These are phyloP conservation scores for Xylaria bambusicola DNA, from an alignment of 495 filamentous ascomycete genomes.

Conservation along the genomic window DNA sequence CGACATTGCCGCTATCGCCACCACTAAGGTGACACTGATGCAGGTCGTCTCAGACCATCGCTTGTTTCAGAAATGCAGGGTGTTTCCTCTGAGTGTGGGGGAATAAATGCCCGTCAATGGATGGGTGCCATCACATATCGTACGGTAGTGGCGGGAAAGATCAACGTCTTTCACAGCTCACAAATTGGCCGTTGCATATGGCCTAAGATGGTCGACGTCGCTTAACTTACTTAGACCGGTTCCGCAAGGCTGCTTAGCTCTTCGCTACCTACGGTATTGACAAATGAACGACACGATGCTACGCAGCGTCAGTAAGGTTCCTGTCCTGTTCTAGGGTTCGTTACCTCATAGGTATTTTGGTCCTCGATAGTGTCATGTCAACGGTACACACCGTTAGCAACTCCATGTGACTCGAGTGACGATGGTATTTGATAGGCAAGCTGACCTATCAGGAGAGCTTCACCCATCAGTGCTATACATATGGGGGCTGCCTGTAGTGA, in stretches of 20 bases:
- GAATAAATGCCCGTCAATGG: conserved; percentile 3
- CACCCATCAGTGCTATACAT: not conserved
- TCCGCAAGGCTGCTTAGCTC: not conserved
- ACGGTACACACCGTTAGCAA: not conserved
- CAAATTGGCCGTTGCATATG: not conserved
- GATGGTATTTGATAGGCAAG: not conserved
- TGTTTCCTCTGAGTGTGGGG: conserved; percentile 2
- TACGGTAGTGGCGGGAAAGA: not conserved
- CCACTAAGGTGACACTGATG: conserved; percentile 2
- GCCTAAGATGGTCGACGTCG: not conserved
- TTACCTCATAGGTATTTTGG: not conserved
- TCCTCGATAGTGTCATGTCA: conserved; percentile 1
- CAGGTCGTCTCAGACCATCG: conserved; percentile 10
- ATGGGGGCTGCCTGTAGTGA: conserved; percentile 10
- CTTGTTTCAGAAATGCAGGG: conserved; percentile 15
- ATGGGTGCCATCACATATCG: not conserved
- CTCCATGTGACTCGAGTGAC: not conserved
- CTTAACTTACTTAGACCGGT: not conserved
- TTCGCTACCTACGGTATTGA: not conserved
- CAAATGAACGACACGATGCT: no score
- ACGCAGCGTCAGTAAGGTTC: not conserved
- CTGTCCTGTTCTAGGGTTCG: not conserved
- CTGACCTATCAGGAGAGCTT: not conserved
- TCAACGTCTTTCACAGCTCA: not conserved
- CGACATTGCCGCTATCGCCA: conserved; percentile 8